phyloP scores from a whole-genome alignment of 306 rosid genomes.

The Vigna reflexopilosa region DNA sequence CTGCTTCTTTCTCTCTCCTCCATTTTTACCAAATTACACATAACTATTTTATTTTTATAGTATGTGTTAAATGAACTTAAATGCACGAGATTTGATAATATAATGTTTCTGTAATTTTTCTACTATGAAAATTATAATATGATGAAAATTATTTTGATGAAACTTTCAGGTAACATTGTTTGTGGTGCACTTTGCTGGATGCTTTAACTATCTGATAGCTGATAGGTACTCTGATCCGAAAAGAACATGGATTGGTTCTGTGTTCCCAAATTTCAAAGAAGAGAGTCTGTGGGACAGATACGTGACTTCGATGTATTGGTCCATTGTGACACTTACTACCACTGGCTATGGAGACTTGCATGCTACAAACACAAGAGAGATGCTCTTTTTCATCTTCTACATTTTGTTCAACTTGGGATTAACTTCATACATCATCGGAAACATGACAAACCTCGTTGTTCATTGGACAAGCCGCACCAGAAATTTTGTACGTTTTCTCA shows the following conservation, averaged over 20 bases:
- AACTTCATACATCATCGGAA: slow-evolving; percentile 86
- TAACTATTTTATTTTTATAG: too few relatives aligned
- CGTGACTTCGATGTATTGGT: slow-evolving; percentile 78
- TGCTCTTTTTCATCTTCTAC: slow-evolving; percentile 78
- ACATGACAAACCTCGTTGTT: slow-evolving; percentile 91
- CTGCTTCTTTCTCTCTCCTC: background rate
- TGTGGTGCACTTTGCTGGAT: slow-evolving; percentile 88
- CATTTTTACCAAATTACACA: too few relatives aligned
- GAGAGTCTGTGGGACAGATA: slow-evolving; percentile 75
- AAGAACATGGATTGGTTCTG: slow-evolving; percentile 86
- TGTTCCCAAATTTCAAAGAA: slow-evolving; percentile 72
- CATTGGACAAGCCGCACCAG: slow-evolving; percentile 94
- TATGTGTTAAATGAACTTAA: too few relatives aligned
- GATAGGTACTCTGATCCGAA: slow-evolving; percentile 70
- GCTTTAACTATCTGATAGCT: slow-evolving; percentile 78
- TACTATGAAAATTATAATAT: too few relatives aligned
- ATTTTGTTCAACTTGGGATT: slow-evolving; percentile 91
- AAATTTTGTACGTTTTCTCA: slow-evolving; percentile 68
- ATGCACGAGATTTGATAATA: too few relatives aligned
- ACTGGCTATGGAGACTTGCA: slow-evolving; percentile 94
- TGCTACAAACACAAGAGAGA: slow-evolving; percentile 81
- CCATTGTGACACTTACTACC: slow-evolving; percentile 87
- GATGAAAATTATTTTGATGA: background rate
- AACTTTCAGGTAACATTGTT: slow-evolving; percentile 83
- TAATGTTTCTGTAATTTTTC: too few relatives aligned